Base-by-base conservation (phyloP, 192 early-diverging fungal species). In the Coemansia biformis region DNA sequence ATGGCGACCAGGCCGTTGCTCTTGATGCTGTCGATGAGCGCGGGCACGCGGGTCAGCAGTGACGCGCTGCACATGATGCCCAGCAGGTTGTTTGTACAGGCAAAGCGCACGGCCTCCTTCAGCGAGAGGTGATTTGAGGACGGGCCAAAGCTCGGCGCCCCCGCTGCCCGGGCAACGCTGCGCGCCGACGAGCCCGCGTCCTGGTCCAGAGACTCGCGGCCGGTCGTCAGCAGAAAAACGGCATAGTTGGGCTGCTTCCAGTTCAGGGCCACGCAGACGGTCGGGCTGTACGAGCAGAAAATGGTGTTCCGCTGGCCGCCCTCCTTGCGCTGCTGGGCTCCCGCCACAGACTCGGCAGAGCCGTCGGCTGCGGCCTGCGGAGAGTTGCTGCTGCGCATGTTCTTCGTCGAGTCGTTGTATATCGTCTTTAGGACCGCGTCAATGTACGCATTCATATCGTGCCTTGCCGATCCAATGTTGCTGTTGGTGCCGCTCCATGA, bases 161-260 rank as follows among this genome's bases (percentile, higher is more conserved):
- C 60, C 0, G 54, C 52, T 7, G 63, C 38, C 14, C 41, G 28
- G 22, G 19, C 24, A 11, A n/a, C 34, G 15, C 29, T 33, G 26
- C 37, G 31, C 10, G 61, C 59, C 35, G 56, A 46, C 26, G 33
- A 47, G 14, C 42, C 52, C 10, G 78, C 44, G 18, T 54, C 49
- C 15, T 47, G 31, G 15, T 38, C 42, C 11, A 35, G 12, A 8
- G 57, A 43, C 46, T 57, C 57, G 22, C 92, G 90, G 35, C 86
- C 87, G 31, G 81, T 80, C 5, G 89, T 91, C 46, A 86, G 81
- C 67, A 96, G 92, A 60, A 99, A 99, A 16, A 99, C 96, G 17
- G 88, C 81, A 46, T 87, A 99, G 58, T 97, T 97, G 16, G 94
- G 94, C 52, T 99, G 96, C 67, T 99, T 99, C 96, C 96, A 97